Conservation (phyloP, 108 stramenopile genomes). For the Pseudonitzschia pungens region DNA sequence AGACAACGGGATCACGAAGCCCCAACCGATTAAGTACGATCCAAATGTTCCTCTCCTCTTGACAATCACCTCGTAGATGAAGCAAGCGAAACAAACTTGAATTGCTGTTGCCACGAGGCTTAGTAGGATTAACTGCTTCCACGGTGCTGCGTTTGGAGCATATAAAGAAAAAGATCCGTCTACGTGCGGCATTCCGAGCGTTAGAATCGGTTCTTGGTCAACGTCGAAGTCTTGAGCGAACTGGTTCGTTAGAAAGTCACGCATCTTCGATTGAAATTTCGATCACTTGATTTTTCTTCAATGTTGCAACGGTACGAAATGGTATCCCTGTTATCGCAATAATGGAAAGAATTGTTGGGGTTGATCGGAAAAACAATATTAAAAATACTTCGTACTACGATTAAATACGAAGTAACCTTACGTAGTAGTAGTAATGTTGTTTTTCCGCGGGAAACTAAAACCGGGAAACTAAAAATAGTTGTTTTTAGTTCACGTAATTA, state of each 20-base stretch:
- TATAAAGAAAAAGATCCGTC: slow-evolving; percentile 25
- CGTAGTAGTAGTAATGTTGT: too few relatives aligned
- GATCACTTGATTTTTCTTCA: too few relatives aligned
- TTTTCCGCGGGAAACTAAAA: too few relatives aligned
- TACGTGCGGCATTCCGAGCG: slow-evolving; percentile 26
- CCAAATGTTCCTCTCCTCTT: slow-evolving; percentile 21
- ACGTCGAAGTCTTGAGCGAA: slow-evolving; percentile 41
- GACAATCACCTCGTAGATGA: slow-evolving; percentile 42
- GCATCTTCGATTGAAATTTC: neutral
- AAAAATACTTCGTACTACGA: too few relatives aligned
- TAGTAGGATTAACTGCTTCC: slow-evolving; percentile 20
- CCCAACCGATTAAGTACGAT: slow-evolving; percentile 43
- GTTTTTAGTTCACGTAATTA: too few relatives aligned
- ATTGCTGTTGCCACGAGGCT: slow-evolving; percentile 27
- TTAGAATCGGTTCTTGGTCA: slow-evolving; percentile 36
- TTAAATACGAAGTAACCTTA: too few relatives aligned
- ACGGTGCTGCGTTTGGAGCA: slow-evolving; percentile 27
- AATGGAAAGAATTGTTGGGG: too few relatives aligned
- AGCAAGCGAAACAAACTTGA: slow-evolving; percentile 22
- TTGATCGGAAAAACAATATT: too few relatives aligned
- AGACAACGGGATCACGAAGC: slow-evolving; percentile 34
- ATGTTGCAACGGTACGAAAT: neutral
- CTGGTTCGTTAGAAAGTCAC: slow-evolving; percentile 5
- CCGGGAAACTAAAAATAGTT: too few relatives aligned
- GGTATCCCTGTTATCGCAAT: too few relatives aligned